Percentiles rank a stretch among this genome's conserved stretches.
phyloP scores from a whole-genome alignment of 306 rosid genomes.

The Cicer chorassanicum region DNA sequence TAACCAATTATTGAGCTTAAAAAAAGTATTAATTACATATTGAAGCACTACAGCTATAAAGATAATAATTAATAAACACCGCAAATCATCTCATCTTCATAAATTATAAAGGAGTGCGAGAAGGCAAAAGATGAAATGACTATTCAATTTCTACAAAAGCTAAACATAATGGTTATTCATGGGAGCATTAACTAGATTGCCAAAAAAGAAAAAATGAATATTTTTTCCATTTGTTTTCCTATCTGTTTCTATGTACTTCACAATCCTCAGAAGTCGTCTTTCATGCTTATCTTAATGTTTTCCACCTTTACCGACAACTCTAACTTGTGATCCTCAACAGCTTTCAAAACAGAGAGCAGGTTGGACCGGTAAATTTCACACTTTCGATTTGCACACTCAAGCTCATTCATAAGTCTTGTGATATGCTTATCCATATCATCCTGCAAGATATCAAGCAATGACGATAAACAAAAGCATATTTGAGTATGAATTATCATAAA shows the following conservation, averaged over 20 bases:
- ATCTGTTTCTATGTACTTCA: slow-evolving; percentile 46
- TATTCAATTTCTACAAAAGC: slow-evolving; percentile 27
- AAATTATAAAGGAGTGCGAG: background rate
- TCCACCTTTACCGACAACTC: slow-evolving; percentile 92
- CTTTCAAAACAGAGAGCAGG: slow-evolving; percentile 90
- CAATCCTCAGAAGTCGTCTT: slow-evolving; percentile 66
- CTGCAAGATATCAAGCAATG: slow-evolving; percentile 56
- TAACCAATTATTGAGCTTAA: too few relatives aligned
- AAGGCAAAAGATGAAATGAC: slow-evolving; percentile 2
- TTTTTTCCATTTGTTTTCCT: slow-evolving; percentile 34
- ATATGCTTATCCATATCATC: slow-evolving; percentile 87
- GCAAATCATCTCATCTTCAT: too few relatives aligned
- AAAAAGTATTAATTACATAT: too few relatives aligned
- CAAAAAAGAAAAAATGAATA: slow-evolving; percentile 32
- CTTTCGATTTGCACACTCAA: slow-evolving; percentile 79
- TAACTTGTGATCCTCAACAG: slow-evolving; percentile 93
- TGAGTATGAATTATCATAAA: slow-evolving; percentile 17
- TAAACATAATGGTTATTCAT: slow-evolving; percentile 10
- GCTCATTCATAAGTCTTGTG: slow-evolving; percentile 67
- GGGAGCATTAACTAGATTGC: slow-evolving; percentile 35
- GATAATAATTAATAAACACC: too few relatives aligned
- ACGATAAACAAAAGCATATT: slow-evolving; percentile 35
- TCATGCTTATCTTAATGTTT: slow-evolving; percentile 92
- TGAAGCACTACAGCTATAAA: too few relatives aligned
- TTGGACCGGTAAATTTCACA: slow-evolving; percentile 95